Percentiles rank a stretch among this genome's conserved stretches.
Conservation (phyloP, 1,284 basidiomycete genomes). For the Coniferiporia weirii region DNA sequence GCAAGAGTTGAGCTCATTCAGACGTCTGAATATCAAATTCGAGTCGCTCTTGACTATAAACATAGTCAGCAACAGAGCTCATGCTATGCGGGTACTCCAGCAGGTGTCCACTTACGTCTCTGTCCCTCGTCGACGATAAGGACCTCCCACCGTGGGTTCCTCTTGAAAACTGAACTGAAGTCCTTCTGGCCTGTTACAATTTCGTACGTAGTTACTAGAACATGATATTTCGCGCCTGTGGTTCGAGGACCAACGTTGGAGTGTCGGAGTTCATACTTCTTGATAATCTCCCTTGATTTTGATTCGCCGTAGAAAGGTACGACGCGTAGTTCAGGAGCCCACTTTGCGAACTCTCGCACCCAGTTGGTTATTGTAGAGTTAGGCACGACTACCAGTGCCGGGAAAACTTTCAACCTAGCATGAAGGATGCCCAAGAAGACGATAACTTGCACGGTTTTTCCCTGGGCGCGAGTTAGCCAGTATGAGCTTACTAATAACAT, state of each 20-base stretch:
- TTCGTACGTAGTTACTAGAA: slow-evolving; percentile 90
- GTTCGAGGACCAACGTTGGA: slow-evolving; percentile 31
- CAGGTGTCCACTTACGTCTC: slow-evolving; percentile 51
- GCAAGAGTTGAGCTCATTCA: slow-evolving; percentile 73
- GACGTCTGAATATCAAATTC: slow-evolving; percentile 76
- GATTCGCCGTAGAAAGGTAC: slow-evolving; percentile 81
- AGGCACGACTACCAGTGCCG: slow-evolving; percentile 87
- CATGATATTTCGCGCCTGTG: slow-evolving; percentile 69
- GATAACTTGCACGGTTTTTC: slow-evolving; percentile 91
- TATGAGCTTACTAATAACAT: neutral
- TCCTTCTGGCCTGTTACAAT: slow-evolving; percentile 62
- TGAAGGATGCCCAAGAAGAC: slow-evolving; percentile 82
- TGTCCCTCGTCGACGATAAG: slow-evolving; percentile 93
- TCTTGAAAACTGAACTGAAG: slow-evolving; percentile 70
- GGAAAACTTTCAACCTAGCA: slow-evolving; percentile 55
- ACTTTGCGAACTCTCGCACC: slow-evolving; percentile 85
- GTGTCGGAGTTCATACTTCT: slow-evolving; percentile 79
- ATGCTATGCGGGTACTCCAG: neutral
- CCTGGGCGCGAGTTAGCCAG: slow-evolving; percentile 38
- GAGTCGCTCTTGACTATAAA: slow-evolving; percentile 72
- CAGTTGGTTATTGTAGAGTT: slow-evolving; percentile 91
- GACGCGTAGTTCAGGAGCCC: slow-evolving; percentile 80
- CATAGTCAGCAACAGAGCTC: slow-evolving; percentile 12
- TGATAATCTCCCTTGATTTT: slow-evolving; percentile 76
- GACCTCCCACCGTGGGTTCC: slow-evolving; percentile 85